phyloP scores from a whole-genome alignment of 2,329 filamentous ascomycete genomes.

The Drechslerella dactyloides region DNA sequence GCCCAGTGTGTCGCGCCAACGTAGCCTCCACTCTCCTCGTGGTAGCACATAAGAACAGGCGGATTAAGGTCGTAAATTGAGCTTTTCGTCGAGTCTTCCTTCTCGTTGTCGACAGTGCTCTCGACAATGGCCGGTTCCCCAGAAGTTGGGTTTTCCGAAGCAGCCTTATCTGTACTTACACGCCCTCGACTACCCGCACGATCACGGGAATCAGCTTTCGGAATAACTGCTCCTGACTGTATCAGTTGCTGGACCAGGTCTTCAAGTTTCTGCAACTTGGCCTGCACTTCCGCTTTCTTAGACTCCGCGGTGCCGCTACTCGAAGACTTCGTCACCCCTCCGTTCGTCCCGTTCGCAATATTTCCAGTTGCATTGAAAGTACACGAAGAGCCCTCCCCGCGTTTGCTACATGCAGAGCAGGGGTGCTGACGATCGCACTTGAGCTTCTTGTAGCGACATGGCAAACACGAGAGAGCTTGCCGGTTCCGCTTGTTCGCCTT shows the following conservation, averaged over 20 bases:
- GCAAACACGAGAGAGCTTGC: conserved; percentile 59
- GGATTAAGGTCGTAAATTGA: conserved; percentile 53
- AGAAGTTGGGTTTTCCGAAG: neutral
- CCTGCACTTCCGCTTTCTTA: conserved; percentile 58
- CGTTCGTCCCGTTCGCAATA: conserved; percentile 2
- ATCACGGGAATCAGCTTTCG: conserved; percentile 51
- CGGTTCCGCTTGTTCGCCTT: conserved; percentile 60
- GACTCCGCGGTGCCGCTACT: conserved; percentile 4
- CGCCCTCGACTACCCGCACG: conserved; percentile 53
- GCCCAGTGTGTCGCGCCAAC: conserved; percentile 60
- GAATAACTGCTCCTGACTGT: conserved; percentile 50
- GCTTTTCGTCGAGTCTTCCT: conserved; percentile 42
- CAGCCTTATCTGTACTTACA: neutral
- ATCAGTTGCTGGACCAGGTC: conserved; percentile 59
- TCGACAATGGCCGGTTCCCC: neutral
- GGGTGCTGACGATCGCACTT: conserved; percentile 60
- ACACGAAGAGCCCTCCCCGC: conserved; percentile 56
- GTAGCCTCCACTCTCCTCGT: conserved; percentile 55
- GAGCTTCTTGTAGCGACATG: conserved; percentile 60
- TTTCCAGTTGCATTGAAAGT: conserved; percentile 12
- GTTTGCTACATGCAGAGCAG: conserved; percentile 59
- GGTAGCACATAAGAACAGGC: conserved; percentile 47
- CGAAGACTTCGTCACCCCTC: conserved; percentile 28
- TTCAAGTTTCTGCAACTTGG: conserved; percentile 59
- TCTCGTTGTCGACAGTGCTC: neutral